phyloP scores from a whole-genome alignment of 257 asterid species.

The Cynanchum wilfordii region DNA sequence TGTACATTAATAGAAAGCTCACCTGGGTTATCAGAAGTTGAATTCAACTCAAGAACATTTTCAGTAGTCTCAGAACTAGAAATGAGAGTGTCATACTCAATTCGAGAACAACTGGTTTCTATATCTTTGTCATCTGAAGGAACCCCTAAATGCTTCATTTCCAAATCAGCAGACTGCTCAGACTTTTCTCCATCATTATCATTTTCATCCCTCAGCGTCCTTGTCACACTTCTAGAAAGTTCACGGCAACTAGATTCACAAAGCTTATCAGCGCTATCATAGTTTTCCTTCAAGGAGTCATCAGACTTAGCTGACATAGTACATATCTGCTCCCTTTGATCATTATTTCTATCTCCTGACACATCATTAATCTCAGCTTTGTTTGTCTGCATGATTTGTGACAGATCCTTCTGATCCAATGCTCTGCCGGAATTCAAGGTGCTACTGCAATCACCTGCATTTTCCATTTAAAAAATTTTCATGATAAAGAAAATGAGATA shows the following conservation, averaged over 20 bases:
- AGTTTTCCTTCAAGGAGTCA: neutral
- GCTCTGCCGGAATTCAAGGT: neutral
- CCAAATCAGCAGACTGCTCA: neutral
- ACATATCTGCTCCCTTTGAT: neutral
- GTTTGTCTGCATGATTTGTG: neutral
- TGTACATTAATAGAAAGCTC: neutral
- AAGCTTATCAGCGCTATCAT: neutral
- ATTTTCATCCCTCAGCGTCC: neutral
- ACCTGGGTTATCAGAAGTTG: neutral
- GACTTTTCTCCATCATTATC: neutral
- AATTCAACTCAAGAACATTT: slow-evolving; percentile 1
- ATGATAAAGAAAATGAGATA: neutral
- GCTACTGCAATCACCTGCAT: neutral
- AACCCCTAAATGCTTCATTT: neutral
- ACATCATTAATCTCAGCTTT: neutral
- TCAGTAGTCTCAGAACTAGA: neutral
- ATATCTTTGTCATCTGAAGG: too few relatives aligned
- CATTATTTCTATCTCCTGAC: neutral
- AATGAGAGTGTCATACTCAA: neutral
- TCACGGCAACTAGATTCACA: neutral
- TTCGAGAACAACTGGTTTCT: neutral
- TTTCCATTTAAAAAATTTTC: neutral
- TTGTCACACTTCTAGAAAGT: neutral
- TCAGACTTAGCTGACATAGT: neutral
- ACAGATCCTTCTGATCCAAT: neutral